A percentile compares a stretch with the other conserved stretches of the same genome.
Evolutionary conservation across 2,329 filamentous ascomycete genomes (phyloP).

Genomic region (Paecilomyces fulvus): DNA sequence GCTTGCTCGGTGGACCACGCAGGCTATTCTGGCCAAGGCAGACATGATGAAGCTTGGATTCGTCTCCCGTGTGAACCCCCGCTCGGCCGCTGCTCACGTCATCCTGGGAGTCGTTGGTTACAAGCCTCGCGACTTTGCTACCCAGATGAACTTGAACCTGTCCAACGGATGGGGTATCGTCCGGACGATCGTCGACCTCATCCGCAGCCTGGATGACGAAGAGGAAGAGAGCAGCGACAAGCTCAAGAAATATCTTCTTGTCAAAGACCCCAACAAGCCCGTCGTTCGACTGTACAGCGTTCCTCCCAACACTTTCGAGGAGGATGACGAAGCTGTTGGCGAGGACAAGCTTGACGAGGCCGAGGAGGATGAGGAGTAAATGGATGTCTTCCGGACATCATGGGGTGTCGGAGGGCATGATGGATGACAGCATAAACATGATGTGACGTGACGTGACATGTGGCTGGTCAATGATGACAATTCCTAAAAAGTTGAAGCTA

Average conservation of each 20-base stretch:
- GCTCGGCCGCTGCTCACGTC: constrained; percentile 86
- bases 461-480: background rate
- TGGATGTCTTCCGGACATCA: constrained; percentile 4
- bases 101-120: constrained; percentile 92
- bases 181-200: constrained; percentile 89
- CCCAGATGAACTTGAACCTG: constrained; percentile 95
- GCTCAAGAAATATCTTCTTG: constrained; percentile 45
- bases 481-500: background rate
- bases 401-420: background rate
- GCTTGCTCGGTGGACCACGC: constrained; percentile 93
- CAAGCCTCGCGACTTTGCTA: constrained; percentile 94
- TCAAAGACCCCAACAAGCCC: constrained; percentile 93
- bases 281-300: constrained; percentile 91
- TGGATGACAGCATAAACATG: background rate
- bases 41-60: constrained; percentile 99
- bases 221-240: constrained; percentile 32
- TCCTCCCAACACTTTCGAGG: constrained; percentile 78
- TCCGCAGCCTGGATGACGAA: constrained; percentile 28
- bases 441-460: background rate
- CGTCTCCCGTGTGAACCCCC: constrained; percentile 87
- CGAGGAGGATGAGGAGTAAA: constrained; percentile 43
- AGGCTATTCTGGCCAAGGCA: constrained; percentile 94
- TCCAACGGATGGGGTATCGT: constrained; percentile 99
- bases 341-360: constrained; percentile 47
- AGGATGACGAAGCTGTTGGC: constrained; percentile 61